Evolutionary conservation across 257 asterid species (phyloP).

Genomic region (Rauvolfia tetraphylla): DNA sequence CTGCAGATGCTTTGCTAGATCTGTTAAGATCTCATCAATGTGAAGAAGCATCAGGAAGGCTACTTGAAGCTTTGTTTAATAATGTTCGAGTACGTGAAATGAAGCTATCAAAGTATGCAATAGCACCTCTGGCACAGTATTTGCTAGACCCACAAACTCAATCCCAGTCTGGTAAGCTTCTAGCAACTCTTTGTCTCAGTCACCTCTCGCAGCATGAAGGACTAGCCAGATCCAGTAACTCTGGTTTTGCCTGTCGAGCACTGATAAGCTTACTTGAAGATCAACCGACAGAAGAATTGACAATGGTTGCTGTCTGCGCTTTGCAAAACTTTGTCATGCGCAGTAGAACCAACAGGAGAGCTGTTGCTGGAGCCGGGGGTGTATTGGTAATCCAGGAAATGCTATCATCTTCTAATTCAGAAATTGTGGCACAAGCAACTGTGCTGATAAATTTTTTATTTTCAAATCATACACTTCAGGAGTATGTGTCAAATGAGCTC

Average conservation of each 20-base stretch:
- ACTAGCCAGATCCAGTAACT: slow-evolving; percentile 69
- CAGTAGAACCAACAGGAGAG: slow-evolving; percentile 85
- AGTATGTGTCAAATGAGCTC: slow-evolving; percentile 73
- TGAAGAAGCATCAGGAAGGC: slow-evolving; percentile 67
- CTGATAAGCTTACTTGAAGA: slow-evolving; percentile 57
- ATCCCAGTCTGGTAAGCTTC: slow-evolving; percentile 62
- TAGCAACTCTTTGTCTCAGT: slow-evolving; percentile 83
- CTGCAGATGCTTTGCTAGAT: slow-evolving; percentile 71
- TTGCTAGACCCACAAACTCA: slow-evolving; percentile 81
- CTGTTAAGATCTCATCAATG: slow-evolving; percentile 76
- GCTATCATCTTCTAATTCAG: slow-evolving; percentile 56
- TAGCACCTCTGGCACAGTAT: slow-evolving; percentile 84
- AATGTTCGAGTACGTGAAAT: slow-evolving; percentile 58
- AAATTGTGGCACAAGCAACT: slow-evolving; percentile 63
- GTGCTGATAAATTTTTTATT: slow-evolving; percentile 63
- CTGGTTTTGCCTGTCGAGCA: slow-evolving; percentile 80
- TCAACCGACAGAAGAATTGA: slow-evolving; percentile 75
- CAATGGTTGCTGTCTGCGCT: slow-evolving; percentile 75
- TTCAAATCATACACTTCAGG: slow-evolving; percentile 89
- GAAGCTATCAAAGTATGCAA: slow-evolving; percentile 74
- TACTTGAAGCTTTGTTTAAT: slow-evolving; percentile 69
- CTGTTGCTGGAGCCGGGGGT: slow-evolving; percentile 87
- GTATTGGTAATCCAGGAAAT: slow-evolving; percentile 69
- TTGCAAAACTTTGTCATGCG: slow-evolving; percentile 75
- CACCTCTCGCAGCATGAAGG: slow-evolving; percentile 91